Evolutionary conservation across 495 filamentous ascomycete species (phyloP).

Genomic region (Penicillium malachiteum): DNA sequence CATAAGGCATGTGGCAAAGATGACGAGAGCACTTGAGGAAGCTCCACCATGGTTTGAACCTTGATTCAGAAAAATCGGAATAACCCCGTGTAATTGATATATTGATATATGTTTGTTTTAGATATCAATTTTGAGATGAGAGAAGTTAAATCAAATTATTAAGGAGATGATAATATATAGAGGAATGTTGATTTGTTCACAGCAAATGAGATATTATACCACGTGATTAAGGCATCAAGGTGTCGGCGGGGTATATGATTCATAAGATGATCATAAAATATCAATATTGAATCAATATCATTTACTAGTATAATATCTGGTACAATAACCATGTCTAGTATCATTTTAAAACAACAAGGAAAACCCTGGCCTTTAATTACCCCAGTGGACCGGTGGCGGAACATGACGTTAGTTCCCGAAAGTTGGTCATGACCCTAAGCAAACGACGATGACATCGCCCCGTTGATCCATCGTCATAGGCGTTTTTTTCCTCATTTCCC

Average conservation of each 20-base stretch:
- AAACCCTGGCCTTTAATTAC: neutral
- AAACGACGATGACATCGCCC: slow-evolving; percentile 27
- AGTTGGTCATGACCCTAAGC: neutral
- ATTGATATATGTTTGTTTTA: no score
- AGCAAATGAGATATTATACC: no score
- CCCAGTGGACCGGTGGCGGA: slow-evolving; percentile 3
- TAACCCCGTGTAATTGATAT: neutral
- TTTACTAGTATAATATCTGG: neutral
- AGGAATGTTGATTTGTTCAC: no score
- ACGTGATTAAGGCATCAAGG: neutral
- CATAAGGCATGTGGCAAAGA: slow-evolving; percentile 10
- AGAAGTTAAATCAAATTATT: no score
- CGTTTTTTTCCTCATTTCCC: slow-evolving; percentile 6
- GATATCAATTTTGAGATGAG: no score
- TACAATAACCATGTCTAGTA: neutral
- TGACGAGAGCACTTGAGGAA: slow-evolving; percentile 17
- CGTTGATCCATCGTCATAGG: slow-evolving; percentile 27
- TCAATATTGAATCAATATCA: neutral
- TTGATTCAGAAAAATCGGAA: neutral
- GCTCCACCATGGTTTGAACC: slow-evolving; percentile 3
- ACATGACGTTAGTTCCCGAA: slow-evolving; percentile 1
- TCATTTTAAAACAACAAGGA: neutral
- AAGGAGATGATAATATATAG: no score
- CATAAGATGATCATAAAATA: neutral
- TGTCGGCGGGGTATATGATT: neutral